Evolutionary conservation across 768 basidiomycete genomes (phyloP), one percentile per base, ranked within the genome.

Genomic region (Tremella yokohamensis): DNA sequence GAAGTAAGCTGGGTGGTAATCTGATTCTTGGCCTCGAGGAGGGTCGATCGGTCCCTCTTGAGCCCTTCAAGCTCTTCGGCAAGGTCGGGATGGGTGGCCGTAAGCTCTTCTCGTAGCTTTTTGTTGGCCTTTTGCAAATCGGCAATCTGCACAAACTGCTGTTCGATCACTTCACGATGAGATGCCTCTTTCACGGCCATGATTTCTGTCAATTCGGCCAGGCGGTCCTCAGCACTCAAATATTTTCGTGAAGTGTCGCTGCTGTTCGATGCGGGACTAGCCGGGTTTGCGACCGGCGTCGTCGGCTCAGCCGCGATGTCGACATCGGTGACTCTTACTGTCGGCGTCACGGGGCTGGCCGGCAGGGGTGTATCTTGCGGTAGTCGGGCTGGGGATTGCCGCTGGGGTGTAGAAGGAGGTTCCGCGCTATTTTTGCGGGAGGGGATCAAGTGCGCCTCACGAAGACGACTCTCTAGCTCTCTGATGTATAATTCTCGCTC

Each of bases 181-280:
- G 85, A 81, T 3, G 89, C 87, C 75, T 99, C 96, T 75, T 98
- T 98, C 79, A 89, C 87, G 2, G 93, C 93, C 94, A 98, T 97
- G 1, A 45, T 45, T 22, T 45, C 42, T 45, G n/a, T n/a, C 42
- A 45, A 22, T 45, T 45, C 42, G n/a, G 42, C 42, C 42, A 45
- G n/a, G n/a, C 42, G 42, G 29, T 34, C 29, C 42, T 45, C 42
- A 22, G 42, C 42, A 45, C 22, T 22, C n/a, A 8, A 8, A 22
- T 18, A n/a, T 22, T 45, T 45, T n/a, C n/a, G n/a, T 22, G n/a
- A 18, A 18, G n/a, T 16, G 42, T 45, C 7, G n/a, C n/a, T 18
- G 42, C n/a, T 45, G 42, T n/a, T 8, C 22, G 42, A 45, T 6
- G 42, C 42, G 8, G 42, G 42, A 45, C 42, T 45, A 16, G 42